phyloP scores from a whole-genome alignment of 2,329 filamentous ascomycete genomes.

The Hypoxylon sp. region DNA sequence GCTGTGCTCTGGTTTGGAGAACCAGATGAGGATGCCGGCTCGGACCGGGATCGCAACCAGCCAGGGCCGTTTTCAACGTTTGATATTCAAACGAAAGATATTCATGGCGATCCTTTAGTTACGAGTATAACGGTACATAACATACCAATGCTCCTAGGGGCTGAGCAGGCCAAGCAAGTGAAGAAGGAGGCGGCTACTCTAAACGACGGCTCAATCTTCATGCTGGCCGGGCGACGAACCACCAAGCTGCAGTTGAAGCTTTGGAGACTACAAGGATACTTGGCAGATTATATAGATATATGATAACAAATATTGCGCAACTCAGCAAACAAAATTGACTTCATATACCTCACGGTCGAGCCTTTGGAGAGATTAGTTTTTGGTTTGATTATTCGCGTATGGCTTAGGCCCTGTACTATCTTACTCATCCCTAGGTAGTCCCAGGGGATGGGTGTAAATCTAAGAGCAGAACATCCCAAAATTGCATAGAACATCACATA shows the following conservation, averaged over 20 bases:
- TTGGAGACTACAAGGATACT: constrained; percentile 68
- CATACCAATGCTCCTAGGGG: constrained; percentile 59
- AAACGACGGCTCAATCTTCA: constrained; percentile 51
- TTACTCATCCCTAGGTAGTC: too few relatives aligned
- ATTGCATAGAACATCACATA: background rate
- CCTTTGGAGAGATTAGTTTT: too few relatives aligned
- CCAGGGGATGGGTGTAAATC: too few relatives aligned
- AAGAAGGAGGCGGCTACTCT: constrained; percentile 48
- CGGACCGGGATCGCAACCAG: constrained; percentile 12
- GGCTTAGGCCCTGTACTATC: too few relatives aligned
- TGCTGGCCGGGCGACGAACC: constrained; percentile 55
- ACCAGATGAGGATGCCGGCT: constrained; percentile 5
- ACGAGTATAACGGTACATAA: constrained; percentile 62
- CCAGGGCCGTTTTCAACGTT: constrained; percentile 56
- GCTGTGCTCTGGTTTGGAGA: constrained; percentile 56
- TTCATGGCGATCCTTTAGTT: constrained; percentile 47
- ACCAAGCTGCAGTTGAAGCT: constrained; percentile 58
- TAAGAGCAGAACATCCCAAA: background rate
- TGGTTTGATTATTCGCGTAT: too few relatives aligned
- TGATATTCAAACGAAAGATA: constrained; percentile 45
- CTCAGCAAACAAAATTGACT: too few relatives aligned
- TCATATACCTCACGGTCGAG: too few relatives aligned
- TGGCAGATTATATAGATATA: constrained; percentile 46
- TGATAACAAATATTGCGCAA: too few relatives aligned
- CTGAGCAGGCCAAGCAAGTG: constrained; percentile 54